Base-by-base conservation (phyloP, 805 yeast genomes). In the Zygosaccharomyces kombuchaensis region DNA sequence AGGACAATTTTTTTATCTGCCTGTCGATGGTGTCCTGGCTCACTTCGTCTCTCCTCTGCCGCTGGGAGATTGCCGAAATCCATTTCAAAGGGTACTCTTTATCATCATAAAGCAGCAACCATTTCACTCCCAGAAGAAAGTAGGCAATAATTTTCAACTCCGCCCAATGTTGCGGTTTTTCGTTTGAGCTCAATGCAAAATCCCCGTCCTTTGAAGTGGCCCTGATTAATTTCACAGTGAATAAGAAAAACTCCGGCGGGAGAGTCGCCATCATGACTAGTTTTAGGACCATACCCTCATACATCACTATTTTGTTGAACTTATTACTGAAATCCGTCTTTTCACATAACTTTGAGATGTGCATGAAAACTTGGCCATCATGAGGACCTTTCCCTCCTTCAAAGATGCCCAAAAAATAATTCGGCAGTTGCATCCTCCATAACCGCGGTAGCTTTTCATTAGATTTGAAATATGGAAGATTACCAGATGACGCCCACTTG, bases 381-480 rank as follows among this genome's bases (percentile, higher is more conserved):
- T 58, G 36, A 0, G 80, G 82, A 2, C 73, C 57, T 16, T 51
- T 54, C 6, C 57, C 54, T 9, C 78, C 76, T 36, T 73, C 72
- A 13, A 78, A 59, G 14, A 59, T 40, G n/a, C 59, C 52, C 22
- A 68, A 49, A 50, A 68, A 69, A 32, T 63, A 55, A 22, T 63
- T 55, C 0, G 80, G 77, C 26, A 80, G 50, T 42, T 63, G 61
- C 40, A 63, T 61, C 17, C 63, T 47, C 59, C 71, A 56, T 1
- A 50, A 38, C 23, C 56, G 53, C 7, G 84, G 82, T 3, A 80
- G 45, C 7, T 65, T 47, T 34, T 59, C 63, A 14, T 62, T 47
- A 5, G 77, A 69, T 41, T 65, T 70, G 51, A 73, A 60, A 52
- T 70, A 77, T 2, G 87, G 85, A 1, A 84, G 61, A 26, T 67